Conservation (phyloP, 768 basidiomycete species). For the Psilocybe cubensis region DNA sequence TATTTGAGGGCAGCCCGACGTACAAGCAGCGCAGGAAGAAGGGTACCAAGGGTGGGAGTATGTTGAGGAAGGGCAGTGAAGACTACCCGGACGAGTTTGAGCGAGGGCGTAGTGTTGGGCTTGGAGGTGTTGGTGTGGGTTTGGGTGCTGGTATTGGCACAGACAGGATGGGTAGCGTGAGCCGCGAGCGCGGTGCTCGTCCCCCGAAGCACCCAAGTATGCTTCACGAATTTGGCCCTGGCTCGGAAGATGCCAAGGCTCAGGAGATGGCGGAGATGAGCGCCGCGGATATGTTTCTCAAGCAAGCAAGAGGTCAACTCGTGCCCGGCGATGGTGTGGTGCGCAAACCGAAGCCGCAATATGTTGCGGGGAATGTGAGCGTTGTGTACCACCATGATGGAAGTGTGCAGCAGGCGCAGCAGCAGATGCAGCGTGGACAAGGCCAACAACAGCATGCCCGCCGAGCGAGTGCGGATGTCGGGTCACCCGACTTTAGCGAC, state of each 20-base stretch:
- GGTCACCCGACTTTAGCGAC: not conserved
- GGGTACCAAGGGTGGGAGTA: slow-evolving; percentile 41
- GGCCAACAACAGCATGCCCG: slow-evolving; percentile 17
- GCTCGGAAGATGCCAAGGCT: slow-evolving; percentile 25
- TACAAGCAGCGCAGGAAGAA: slow-evolving; percentile 93
- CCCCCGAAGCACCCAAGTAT: slow-evolving; percentile 26
- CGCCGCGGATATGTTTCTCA: slow-evolving; percentile 69
- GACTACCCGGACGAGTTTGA: slow-evolving; percentile 38
- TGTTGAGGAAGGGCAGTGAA: slow-evolving; percentile 27
- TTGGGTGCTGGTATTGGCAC: slow-evolving; percentile 1
- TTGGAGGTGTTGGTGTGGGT: not conserved
- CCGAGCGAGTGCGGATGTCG: slow-evolving; percentile 37
- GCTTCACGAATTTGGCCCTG: slow-evolving; percentile 33
- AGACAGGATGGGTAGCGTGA: slow-evolving; percentile 15
- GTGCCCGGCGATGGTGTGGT: slow-evolving; percentile 35
- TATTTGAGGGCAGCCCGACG: slow-evolving; percentile 82
- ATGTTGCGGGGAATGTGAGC: slow-evolving; percentile 32
- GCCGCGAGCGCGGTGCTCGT: slow-evolving; percentile 22
- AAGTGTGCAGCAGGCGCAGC: slow-evolving; percentile 18
- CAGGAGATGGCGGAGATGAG: slow-evolving; percentile 37
- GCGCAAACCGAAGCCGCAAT: slow-evolving; percentile 32
- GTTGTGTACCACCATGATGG: slow-evolving; percentile 34
- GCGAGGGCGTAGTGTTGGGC: slow-evolving; percentile 17
- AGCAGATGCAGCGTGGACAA: not conserved
- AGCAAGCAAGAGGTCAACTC: slow-evolving; percentile 63